Evolutionary conservation across 2,329 filamentous ascomycete genomes (phyloP).

Genomic region (Ophiostoma angusticollis): DNA sequence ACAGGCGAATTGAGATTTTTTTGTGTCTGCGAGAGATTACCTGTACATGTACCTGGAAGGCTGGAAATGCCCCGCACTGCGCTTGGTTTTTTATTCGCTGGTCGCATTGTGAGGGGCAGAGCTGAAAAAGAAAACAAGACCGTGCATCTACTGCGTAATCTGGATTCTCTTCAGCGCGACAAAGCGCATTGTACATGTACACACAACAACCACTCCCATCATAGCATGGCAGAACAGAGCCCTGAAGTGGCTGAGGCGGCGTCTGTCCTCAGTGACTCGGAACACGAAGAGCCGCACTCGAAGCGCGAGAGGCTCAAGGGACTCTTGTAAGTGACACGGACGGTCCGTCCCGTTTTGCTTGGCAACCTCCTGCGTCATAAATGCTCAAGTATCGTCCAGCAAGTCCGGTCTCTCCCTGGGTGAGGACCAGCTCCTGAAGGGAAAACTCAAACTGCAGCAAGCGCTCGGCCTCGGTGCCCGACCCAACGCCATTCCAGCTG

Average conservation of each 20-base stretch:
- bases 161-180: too few relatives aligned
- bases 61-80: too few relatives aligned
- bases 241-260: conserved; percentile 9
- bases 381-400: too few relatives aligned
- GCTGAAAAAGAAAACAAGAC: too few relatives aligned
- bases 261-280: conserved; percentile 3
- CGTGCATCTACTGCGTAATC: too few relatives aligned
- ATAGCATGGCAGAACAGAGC: conserved; percentile 6
- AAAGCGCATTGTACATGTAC: too few relatives aligned
- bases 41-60: too few relatives aligned
- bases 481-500: conserved; percentile 30
- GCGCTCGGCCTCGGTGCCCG: conserved; percentile 30
- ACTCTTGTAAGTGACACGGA: conserved; percentile 8
- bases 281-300: conserved; percentile 3
- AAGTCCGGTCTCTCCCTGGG: conserved; percentile 6
- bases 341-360: background rate
- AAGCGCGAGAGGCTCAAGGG: conserved; percentile 13
- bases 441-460: conserved; percentile 28
- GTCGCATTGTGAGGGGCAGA: too few relatives aligned
- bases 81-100: too few relatives aligned
- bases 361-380: background rate
- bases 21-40: too few relatives aligned
- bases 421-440: conserved; percentile 24
- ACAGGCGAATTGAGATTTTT: too few relatives aligned
- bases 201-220: too few relatives aligned